Evolutionary conservation across 352 stramenopile genomes (phyloP), one percentile per base, ranked within the genome.

Genomic region (Phytopythium mirpurense): DNA sequence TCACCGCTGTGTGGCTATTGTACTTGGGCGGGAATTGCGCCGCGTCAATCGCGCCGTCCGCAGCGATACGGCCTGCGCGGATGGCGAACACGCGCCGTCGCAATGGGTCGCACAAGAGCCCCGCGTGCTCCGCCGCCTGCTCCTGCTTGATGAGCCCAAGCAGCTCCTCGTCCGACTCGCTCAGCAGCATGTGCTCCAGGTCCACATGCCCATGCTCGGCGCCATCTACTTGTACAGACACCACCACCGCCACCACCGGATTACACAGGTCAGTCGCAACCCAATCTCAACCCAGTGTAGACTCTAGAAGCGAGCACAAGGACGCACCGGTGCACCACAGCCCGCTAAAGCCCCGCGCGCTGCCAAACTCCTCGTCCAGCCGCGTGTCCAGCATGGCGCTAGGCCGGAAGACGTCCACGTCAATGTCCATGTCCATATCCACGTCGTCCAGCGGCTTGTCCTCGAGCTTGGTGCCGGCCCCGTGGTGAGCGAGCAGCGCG

Each of bases 101-200:
- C 50, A 63, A 69, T 12, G 61, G 52, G 19, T 68, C 57, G 5
- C 64, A 52, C 3, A 65, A 55, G 9, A 62, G 51, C 19, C 57
- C 65, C 5, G 67, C 46, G 31, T 63, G 55, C 23, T 72, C 60
- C 14, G 16, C 27, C 29, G 46, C 31, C 29, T 57, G 57, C 31
- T 67, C 54, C 18, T 77, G 62, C 26, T 70, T 48, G 24, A 47
- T 63, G 32, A 66, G 49, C 14, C 24, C 41, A 18, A 63, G 60
- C 29, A 86, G 54, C 5, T 56, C 60, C 23, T 82, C 66, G 24
- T 83, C 70, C 7, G 58, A 56, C 3, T 67, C 66, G 51, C 48
- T 65, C 43, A 83, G 59, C 35, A 89, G 61, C 71, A 88, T 74
- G 37, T 83, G 78, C 63, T 89, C 78, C n/a, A 89, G 74, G 45